These are phyloP conservation scores for Raphanus hybrid DNA, from an alignment of 441 rosid genomes.

Conservation along the genomic window DNA sequence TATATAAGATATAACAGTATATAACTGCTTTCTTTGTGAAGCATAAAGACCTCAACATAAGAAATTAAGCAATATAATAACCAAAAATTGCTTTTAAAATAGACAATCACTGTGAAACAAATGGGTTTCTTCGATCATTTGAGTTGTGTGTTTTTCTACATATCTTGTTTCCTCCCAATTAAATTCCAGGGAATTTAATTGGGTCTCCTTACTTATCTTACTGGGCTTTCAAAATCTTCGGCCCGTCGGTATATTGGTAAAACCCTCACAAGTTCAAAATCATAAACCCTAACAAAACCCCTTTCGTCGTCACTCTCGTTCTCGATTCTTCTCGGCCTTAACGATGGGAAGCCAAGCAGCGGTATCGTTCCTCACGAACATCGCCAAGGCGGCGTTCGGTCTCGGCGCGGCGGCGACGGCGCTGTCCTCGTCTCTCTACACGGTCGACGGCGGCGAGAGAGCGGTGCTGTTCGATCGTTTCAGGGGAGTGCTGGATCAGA, in stretches of 20 bases:
- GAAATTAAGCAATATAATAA: no score
- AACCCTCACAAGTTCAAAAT: conserved; percentile 5
- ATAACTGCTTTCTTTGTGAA: no score
- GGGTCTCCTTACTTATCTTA: neutral
- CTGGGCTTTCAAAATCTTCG: conserved; percentile 2
- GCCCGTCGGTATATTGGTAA: neutral
- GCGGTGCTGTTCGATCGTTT: conserved; percentile 89
- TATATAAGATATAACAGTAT: no score
- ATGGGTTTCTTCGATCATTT: neutral
- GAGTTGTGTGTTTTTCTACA: neutral
- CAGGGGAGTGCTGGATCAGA: conserved; percentile 78
- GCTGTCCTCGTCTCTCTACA: conserved; percentile 65
- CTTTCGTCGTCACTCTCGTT: neutral
- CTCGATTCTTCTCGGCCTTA: conserved; percentile 3
- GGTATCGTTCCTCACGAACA: conserved; percentile 59
- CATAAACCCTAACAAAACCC: conserved; percentile 40
- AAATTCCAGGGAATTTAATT: neutral
- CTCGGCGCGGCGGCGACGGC: conserved; percentile 71
- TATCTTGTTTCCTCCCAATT: neutral
- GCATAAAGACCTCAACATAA: no score
- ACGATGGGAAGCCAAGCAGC: conserved; percentile 76
- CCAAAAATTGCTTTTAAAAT: no score
- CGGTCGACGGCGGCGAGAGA: conserved; percentile 90
- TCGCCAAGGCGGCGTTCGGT: conserved; percentile 76
- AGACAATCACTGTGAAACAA: no score